A percentile compares a stretch with the other conserved stretches of the same genome.
Conservation (phyloP, 257 asterid species). For the Euphrasia confusa region DNA sequence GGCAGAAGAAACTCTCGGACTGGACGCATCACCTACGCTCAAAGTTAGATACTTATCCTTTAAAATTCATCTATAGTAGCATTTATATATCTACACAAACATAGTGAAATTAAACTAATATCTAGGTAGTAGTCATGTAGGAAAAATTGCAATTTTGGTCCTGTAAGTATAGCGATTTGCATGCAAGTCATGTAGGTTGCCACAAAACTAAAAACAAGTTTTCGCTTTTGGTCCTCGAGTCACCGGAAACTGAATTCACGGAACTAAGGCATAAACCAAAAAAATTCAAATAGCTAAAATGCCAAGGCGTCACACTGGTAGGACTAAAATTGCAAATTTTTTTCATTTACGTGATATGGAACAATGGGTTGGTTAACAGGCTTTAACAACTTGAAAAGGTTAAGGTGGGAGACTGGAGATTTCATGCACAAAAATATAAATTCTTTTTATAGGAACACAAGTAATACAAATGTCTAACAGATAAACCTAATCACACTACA, state of each 20-base stretch:
- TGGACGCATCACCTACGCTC: slow-evolving; percentile 51
- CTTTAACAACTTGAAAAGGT: slow-evolving; percentile 8
- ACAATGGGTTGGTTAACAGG: slow-evolving; percentile 1
- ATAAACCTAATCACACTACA: slow-evolving; percentile 14
- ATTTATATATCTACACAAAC: slow-evolving; percentile 10
- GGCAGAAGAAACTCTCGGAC: slow-evolving; percentile 68
- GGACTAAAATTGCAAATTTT: too few species aligned
- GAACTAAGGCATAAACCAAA: too few species aligned
- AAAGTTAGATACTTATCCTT: slow-evolving; percentile 22
- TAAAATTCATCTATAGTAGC: slow-evolving; percentile 17
- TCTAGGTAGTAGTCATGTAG: not conserved
- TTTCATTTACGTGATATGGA: not conserved
- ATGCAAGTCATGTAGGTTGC: too few species aligned
- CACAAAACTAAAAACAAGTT: too few species aligned
- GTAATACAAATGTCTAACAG: slow-evolving; percentile 16
- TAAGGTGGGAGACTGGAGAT: not conserved
- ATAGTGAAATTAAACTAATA: not conserved
- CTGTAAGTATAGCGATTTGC: too few species aligned
- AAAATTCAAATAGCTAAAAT: too few species aligned
- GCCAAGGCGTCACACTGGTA: too few species aligned
- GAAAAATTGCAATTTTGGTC: not conserved
- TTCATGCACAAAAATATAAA: slow-evolving; percentile 9
- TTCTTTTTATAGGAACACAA: slow-evolving; percentile 14
- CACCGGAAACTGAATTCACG: too few species aligned
- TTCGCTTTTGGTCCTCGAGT: too few species aligned